phyloP scores from a whole-genome alignment of 2,329 filamentous ascomycete species.

The Neonectria hederae region DNA sequence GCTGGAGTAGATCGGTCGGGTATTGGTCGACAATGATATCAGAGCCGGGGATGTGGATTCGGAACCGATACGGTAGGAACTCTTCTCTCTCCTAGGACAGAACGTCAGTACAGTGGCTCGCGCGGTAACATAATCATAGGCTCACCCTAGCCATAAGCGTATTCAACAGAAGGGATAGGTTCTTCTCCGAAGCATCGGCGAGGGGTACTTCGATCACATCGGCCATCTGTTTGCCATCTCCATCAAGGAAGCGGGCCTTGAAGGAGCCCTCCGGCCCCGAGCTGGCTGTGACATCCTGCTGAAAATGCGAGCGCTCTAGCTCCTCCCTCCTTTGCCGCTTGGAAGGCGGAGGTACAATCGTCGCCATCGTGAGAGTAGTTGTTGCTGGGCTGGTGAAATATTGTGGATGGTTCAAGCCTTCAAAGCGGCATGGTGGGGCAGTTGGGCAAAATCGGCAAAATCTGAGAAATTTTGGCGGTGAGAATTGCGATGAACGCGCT shows the following conservation, averaged over 20 bases:
- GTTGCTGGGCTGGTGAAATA: slow-evolving; percentile 15
- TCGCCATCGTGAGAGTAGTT: slow-evolving; percentile 69
- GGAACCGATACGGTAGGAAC: slow-evolving; percentile 69
- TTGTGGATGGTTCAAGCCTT: slow-evolving; percentile 21
- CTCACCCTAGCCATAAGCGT: slow-evolving; percentile 79
- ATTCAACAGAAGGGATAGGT: slow-evolving; percentile 87
- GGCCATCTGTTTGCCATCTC: slow-evolving; percentile 76
- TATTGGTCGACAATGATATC: slow-evolving; percentile 65
- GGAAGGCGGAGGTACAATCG: slow-evolving; percentile 81
- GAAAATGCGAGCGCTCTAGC: slow-evolving; percentile 74
- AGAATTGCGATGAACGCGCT: slow-evolving; percentile 26
- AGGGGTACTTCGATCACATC: slow-evolving; percentile 79
- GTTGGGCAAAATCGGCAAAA: slow-evolving; percentile 40
- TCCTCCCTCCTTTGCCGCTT: slow-evolving; percentile 86
- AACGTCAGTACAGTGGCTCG: neutral
- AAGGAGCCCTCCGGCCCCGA: slow-evolving; percentile 78
- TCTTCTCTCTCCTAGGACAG: slow-evolving; percentile 61
- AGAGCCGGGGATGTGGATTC: slow-evolving; percentile 65
- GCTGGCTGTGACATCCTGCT: slow-evolving; percentile 75
- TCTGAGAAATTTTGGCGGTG: slow-evolving; percentile 46
- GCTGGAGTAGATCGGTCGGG: slow-evolving; percentile 62
- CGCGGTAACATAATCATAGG: neutral
- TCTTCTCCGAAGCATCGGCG: slow-evolving; percentile 86
- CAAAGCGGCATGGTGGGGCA: slow-evolving; percentile 41
- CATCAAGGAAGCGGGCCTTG: slow-evolving; percentile 88